Evolutionary conservation across 2,329 filamentous ascomycete species (phyloP), one percentile per base, ranked within the genome.

Genomic region (Trichoderma asperellum): DNA sequence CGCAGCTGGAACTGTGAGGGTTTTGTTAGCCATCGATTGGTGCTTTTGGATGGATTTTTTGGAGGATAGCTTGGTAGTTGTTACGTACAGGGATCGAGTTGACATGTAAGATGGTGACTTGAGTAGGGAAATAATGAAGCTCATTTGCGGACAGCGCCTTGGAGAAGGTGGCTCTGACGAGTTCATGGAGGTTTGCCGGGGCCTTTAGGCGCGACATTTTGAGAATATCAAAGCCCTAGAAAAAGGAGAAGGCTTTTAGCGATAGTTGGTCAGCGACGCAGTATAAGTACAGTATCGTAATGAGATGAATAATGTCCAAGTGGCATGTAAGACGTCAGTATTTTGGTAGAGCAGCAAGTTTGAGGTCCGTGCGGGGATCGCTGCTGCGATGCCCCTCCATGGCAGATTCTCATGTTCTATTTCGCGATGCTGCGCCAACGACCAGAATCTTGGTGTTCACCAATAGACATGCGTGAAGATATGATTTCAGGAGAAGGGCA

Each of bases 1-100:
- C 91, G 89, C 2, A 93, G 81, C 79, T 93, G 91, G 76, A 92
- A 92, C 90, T 92, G 21, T 52, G 71, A 5, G 16, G 29, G 18
- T 3, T 3, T 43, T 11, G 29, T 56, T 58, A 32, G 57, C 11
- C 8, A 27, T 71, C 21, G 74, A 69, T 35, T 27, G 37, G 2
- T 34, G 32, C 8, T 11, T 21, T 37, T 53, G 21, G 35, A 24
- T 35, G 29, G 2, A 32, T 21, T 5, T 5, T 58, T 24, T 24
- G 24, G 24, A 24, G 2, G 3, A 24, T 24, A 3, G 24, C 24
- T 24, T 24, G 24, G 24, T 24, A 24, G 3, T 24, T 3, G 2
- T 24, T 24, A 24, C 82, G 21, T 74, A 87, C 85, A 0, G 82
- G 82, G 37, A 83, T 76, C 27, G 79, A 77, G 72, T 81, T 79